Evolutionary conservation across 2,329 filamentous ascomycete species (phyloP), one percentile per base, ranked within the genome.

Genomic region (Trichoderma sp.): DNA sequence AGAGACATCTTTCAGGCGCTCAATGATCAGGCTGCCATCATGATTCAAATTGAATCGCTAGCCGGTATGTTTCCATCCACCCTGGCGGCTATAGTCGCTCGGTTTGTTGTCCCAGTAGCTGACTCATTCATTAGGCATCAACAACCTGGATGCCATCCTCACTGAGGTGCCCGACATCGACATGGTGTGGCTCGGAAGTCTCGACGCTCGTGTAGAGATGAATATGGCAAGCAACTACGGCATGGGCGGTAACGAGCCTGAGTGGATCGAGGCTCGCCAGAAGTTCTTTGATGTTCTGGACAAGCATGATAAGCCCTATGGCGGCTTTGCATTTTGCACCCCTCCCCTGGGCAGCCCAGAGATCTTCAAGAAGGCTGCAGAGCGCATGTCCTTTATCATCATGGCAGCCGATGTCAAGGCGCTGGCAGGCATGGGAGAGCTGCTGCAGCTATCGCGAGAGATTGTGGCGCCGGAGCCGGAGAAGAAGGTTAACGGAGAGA

Each of bases 81-180:
- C 13, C 4, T 25, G 17, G 19, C 5, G 15, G 9, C 10, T n/a
- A n/a, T n/a, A 39, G 5, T n/a, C 52, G 9, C 15, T 15, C n/a
- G 9, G 29, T 45, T 57, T 22, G 42, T 60, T 4, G 17, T 5
- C 9, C 37, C 13, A 2, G 19, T 29, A 17, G 3, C 25, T 59
- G 17, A 50, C 10, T 48, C 13, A 32, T 37, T 27, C 22, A 37
- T 37, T 37, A 73, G 82, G 77, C 52, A 75, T 84, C 67, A 73
- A 80, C 63, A 84, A 84, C 72, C 80, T 84, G n/a, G 82, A 84
- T 69, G 80, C 76, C 45, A 84, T 84, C 66, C 77, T 84, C 34
- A 82, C 81, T 15, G 80, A 78, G 67, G 77, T 78, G 29, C 80
- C 80, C 1, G 79, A 83, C 48, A 82, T 84, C 34, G 82, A 84